Conservation (phyloP, 2,329 filamentous ascomycete genomes). For the Stachybotrys echinatus region DNA sequence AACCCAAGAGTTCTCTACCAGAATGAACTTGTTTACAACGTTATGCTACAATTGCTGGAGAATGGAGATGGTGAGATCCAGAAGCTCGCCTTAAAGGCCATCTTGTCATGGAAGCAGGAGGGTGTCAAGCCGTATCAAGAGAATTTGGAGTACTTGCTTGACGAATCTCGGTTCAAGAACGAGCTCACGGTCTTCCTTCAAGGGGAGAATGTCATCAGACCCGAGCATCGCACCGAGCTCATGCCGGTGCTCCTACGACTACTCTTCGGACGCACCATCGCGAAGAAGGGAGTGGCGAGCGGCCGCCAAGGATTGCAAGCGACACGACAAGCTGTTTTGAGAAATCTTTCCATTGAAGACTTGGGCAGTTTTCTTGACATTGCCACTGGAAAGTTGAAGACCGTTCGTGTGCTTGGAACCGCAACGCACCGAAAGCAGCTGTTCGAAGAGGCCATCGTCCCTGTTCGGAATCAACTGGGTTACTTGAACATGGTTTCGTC, state of each 20-base stretch:
- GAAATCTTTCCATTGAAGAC: constrained; percentile 68
- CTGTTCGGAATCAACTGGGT: constrained; percentile 77
- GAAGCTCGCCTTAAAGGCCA: constrained; percentile 74
- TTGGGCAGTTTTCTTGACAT: constrained; percentile 80
- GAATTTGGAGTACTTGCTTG: constrained; percentile 78
- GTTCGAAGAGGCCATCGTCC: constrained; percentile 55
- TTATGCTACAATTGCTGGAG: constrained; percentile 68
- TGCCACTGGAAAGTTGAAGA: constrained; percentile 64
- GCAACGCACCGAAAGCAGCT: constrained; percentile 40
- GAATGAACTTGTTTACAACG: constrained; percentile 67
- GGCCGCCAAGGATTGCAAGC: constrained; percentile 77
- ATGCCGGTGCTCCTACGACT: constrained; percentile 85
- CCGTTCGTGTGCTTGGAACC: constrained; percentile 52
- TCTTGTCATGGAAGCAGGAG: constrained; percentile 84
- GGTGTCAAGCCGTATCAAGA: constrained; percentile 75
- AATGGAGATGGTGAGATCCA: constrained; percentile 92
- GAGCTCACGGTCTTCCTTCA: constrained; percentile 88
- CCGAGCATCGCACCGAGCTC: constrained; percentile 65
- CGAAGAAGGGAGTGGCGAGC: constrained; percentile 69
- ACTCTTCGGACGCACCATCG: constrained; percentile 84
- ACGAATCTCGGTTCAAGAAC: constrained; percentile 88
- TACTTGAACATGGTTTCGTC: constrained; percentile 88
- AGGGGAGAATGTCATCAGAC: constrained; percentile 65
- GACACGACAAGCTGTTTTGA: constrained; percentile 74
- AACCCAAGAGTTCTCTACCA: constrained; percentile 84